These are phyloP conservation scores for Trichophyton verrucosum DNA, from an alignment of 2,329 filamentous ascomycete genomes.

Conservation along the genomic window DNA sequence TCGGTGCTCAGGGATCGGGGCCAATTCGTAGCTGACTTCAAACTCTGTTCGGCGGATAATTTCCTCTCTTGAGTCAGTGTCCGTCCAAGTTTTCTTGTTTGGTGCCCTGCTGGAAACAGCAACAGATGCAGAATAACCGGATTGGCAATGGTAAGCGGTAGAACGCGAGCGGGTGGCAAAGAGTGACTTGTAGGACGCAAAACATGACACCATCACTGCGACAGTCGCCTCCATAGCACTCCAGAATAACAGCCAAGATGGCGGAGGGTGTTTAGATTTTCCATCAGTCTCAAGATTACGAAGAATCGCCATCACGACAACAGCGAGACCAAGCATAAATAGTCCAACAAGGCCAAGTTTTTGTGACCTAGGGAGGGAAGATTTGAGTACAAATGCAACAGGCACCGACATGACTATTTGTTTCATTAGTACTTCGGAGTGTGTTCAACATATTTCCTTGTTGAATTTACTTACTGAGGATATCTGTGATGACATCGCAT, in stretches of 20 bases:
- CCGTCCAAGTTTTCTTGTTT: conserved; percentile 4
- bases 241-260: conserved; percentile 11
- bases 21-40: conserved; percentile 9
- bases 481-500: conserved; percentile 9
- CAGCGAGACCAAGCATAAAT: conserved; percentile 9
- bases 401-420: conserved; percentile 10
- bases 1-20: background rate
- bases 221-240: conserved; percentile 10
- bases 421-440: background rate
- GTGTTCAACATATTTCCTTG: too few relatives aligned
- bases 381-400: conserved; percentile 9
- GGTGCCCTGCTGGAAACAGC: conserved; percentile 5
- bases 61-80: conserved; percentile 10
- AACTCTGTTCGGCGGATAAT: conserved; percentile 11
- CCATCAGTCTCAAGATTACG: conserved; percentile 9
- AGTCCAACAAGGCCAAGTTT: conserved; percentile 12
- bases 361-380: conserved; percentile 7
- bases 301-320: conserved; percentile 10
- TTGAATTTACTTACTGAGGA: conserved; percentile 7
- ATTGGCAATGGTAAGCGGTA: background rate
- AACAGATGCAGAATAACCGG: background rate
- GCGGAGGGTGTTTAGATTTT: conserved; percentile 8
- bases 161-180: conserved; percentile 8
- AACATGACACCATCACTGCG: conserved; percentile 11
- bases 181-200: conserved; percentile 11